These are phyloP conservation scores for Fusarium nisikadoi DNA, from an alignment of 2,329 filamentous ascomycete species.

Conservation along the genomic window DNA sequence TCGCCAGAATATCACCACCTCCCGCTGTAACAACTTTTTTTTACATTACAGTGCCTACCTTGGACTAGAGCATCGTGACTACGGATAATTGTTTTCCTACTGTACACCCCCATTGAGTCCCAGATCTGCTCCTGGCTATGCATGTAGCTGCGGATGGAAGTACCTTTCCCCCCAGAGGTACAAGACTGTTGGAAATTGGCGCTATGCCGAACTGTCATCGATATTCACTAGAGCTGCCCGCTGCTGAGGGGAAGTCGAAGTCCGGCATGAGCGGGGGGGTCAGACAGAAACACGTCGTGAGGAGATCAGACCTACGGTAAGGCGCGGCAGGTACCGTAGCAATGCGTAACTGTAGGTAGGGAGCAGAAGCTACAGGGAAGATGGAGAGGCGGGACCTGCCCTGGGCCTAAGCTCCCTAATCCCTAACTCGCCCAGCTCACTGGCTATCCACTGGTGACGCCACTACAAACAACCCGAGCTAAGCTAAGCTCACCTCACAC, in stretches of 20 bases:
- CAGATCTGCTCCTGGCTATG: slow-evolving; percentile 6
- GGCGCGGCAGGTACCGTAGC: slow-evolving; percentile 24
- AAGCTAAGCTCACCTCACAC: slow-evolving; percentile 24
- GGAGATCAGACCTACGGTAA: slow-evolving; percentile 20
- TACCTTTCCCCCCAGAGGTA: slow-evolving; percentile 39
- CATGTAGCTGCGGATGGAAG: slow-evolving; percentile 38
- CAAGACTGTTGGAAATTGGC: slow-evolving; percentile 32
- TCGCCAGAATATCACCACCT: slow-evolving; percentile 21
- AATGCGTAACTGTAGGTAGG: neutral
- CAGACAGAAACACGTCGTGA: slow-evolving; percentile 17
- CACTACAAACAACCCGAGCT: slow-evolving; percentile 30
- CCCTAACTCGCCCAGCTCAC: neutral
- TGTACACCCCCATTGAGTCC: slow-evolving; percentile 10
- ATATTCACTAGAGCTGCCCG: slow-evolving; percentile 8
- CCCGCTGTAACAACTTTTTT: neutral
- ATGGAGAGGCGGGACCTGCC: slow-evolving; percentile 16
- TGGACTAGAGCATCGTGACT: slow-evolving; percentile 7
- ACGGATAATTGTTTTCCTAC: slow-evolving; percentile 1
- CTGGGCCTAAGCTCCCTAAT: slow-evolving; percentile 19
- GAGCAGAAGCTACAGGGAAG: neutral
- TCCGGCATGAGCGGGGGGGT: slow-evolving; percentile 32
- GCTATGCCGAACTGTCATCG: slow-evolving; percentile 25
- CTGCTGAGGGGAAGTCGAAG: slow-evolving; percentile 40
- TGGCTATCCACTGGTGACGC: slow-evolving; percentile 29
- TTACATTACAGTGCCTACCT: neutral